These are phyloP conservation scores for Phaseolus lunatus DNA, from an alignment of 306 rosid genomes.

Conservation along the genomic window DNA sequence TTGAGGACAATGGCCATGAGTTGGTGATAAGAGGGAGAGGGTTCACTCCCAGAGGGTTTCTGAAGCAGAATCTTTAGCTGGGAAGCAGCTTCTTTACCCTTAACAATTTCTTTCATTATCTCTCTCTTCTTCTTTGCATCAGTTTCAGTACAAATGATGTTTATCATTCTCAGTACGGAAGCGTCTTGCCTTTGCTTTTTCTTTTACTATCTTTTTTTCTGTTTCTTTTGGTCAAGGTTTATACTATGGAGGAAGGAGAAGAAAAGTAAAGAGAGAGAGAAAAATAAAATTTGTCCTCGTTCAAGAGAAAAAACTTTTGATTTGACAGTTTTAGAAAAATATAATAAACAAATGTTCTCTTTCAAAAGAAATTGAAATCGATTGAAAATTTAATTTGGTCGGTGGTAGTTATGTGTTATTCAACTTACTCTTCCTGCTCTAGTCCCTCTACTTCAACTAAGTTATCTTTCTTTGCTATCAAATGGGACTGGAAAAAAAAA, in stretches of 20 bases:
- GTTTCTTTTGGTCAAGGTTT: not conserved
- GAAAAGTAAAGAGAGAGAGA: not conserved
- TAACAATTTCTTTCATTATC: conserved; percentile 42
- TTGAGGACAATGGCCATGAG: conserved; percentile 48
- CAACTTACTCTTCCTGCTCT: too few relatives aligned
- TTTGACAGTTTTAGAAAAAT: too few relatives aligned
- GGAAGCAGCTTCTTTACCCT: conserved; percentile 54
- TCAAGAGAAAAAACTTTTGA: too few relatives aligned
- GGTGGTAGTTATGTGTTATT: too few relatives aligned
- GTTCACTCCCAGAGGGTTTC: conserved; percentile 24
- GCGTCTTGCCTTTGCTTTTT: not conserved
- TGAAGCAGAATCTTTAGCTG: conserved; percentile 56
- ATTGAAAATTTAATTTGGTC: too few relatives aligned
- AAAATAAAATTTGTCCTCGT: too few relatives aligned
- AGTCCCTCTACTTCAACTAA: too few relatives aligned
- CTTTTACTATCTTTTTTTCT: not conserved
- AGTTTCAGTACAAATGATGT: not conserved
- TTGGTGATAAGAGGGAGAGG: conserved; percentile 40
- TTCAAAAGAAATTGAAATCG: too few relatives aligned
- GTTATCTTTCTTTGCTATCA: too few relatives aligned
- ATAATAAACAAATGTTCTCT: too few relatives aligned
- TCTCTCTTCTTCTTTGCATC: conserved; percentile 22
- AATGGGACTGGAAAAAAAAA: too few relatives aligned
- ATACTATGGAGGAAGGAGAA: not conserved
- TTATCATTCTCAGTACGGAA: not conserved